Base-by-base conservation (phyloP, 2,329 filamentous ascomycete genomes). In the Colletotrichum echinochloae region DNA sequence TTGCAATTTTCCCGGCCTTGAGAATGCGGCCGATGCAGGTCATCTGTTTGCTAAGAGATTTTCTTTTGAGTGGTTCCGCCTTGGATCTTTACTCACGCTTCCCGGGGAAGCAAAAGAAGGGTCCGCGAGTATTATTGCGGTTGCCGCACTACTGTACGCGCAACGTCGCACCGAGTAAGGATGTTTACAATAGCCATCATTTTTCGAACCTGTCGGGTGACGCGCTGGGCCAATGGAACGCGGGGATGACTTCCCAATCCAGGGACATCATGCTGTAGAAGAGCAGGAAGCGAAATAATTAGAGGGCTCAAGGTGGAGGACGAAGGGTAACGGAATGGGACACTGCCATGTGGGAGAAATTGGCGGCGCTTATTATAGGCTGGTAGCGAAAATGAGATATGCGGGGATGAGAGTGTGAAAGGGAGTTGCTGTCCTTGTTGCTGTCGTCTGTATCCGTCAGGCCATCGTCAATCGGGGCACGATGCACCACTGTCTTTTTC, bases 231-330 rank as follows among this genome's bases (percentile, higher is more conserved):
- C 67, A 70, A 62, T 62, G 57, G 60, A 70, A 67, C 63, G 57
- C 67, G 67, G 67, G 51, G 57, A 62, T 70, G 67, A 70, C 64
- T 70, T 61, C 67, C 67, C 57, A 26, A 70, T 67, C 46, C 52
- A 70, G 64, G 67, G 64, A 51, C 35, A 28, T 57, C 39, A 37
- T 33, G 67, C 64, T 66, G 67, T 63, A 39, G 57, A 62, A 52
- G 64, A 41, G 51, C 64, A 49, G 67, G 67, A 67, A 70, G 64
- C 67, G 67, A 70, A 67, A 70, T 70, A 23, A 52, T 62, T 54
- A 57, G 48, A 67, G 64, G 37, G 51, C 37, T 70, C 52, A n/a
- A 48, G 30, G 67, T 59, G 51, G 64, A 67, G 64, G 67, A 26
- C 26, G 30, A 37, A 51, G 56, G 48, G 41, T 37, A 49, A 51